A percentile compares a stretch with the other conserved stretches of the same genome.
Evolutionary conservation across 2,329 filamentous ascomycete genomes (phyloP).

Genomic region (Beauveria australis): DNA sequence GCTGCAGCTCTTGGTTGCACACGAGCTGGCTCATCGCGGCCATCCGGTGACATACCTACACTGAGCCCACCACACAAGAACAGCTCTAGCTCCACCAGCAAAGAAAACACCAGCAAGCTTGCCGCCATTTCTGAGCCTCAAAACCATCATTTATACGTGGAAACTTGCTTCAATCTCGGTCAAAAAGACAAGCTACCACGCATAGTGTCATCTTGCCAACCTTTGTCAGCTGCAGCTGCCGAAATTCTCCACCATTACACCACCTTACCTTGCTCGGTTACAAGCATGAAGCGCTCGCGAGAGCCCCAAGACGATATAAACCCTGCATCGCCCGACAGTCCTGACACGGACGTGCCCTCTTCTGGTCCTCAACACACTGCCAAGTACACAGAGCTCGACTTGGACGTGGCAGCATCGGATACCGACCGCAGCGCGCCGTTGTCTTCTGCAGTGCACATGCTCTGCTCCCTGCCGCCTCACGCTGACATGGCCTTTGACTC

Average conservation of each 20-base stretch:
- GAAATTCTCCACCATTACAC: slow-evolving; percentile 1
- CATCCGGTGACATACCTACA: neutral
- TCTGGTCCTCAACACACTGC: slow-evolving; percentile 25
- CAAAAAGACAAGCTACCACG: neutral
- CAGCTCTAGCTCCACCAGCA: neutral
- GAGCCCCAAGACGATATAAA: slow-evolving; percentile 43
- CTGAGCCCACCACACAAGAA: neutral
- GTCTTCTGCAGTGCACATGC: slow-evolving; percentile 46
- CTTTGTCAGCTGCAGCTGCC: neutral
- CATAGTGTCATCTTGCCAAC: neutral
- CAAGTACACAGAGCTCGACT: slow-evolving; percentile 56
- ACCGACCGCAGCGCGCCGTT: slow-evolving; percentile 22
- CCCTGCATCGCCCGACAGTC: slow-evolving; percentile 18
- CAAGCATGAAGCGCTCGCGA: slow-evolving; percentile 54
- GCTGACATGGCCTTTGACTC: slow-evolving; percentile 62
- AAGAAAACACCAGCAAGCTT: neutral
- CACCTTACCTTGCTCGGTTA: neutral
- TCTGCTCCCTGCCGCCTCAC: slow-evolving; percentile 77
- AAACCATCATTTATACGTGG: neutral
- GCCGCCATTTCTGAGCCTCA: neutral
- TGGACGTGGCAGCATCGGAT: slow-evolving; percentile 24
- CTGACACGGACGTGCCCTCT: slow-evolving; percentile 9
- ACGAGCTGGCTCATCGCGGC: neutral
- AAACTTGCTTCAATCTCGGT: too few species aligned
- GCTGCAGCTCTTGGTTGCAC: neutral